A percentile compares a stretch with the other conserved stretches of the same genome.
Conservation (phyloP, 2,329 filamentous ascomycete genomes). For the Dryadomyces sulphureus region DNA sequence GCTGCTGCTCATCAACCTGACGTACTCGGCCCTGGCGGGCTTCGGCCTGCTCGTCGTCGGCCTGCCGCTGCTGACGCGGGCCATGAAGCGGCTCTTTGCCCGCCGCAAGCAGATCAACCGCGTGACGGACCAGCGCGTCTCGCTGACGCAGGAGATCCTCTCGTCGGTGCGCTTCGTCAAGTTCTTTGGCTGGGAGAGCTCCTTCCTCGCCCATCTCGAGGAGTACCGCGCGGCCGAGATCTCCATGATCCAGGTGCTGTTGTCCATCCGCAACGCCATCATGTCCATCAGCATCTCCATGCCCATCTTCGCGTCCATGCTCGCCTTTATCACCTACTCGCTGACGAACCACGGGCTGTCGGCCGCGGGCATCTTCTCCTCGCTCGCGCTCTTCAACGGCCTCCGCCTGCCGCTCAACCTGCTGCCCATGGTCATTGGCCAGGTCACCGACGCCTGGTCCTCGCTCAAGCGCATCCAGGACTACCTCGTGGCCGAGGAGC, state of each 20-base stretch:
- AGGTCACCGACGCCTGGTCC: conserved; percentile 78
- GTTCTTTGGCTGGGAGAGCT: conserved; percentile 88
- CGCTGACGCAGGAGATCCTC: conserved; percentile 81
- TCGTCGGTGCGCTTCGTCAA: conserved; percentile 91
- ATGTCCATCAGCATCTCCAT: conserved; percentile 72
- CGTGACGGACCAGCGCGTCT: conserved; percentile 82
- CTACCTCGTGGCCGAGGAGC: conserved; percentile 76
- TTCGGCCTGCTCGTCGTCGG: conserved; percentile 70
- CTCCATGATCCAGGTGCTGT: conserved; percentile 63
- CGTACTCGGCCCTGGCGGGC: conserved; percentile 78
- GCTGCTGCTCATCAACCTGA: conserved; percentile 72
- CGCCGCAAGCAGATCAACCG: conserved; percentile 76
- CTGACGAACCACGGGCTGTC: conserved; percentile 51
- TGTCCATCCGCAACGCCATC: conserved; percentile 74
- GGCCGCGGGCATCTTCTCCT: conserved; percentile 78
- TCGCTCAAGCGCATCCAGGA: conserved; percentile 77
- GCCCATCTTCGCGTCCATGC: conserved; percentile 88
- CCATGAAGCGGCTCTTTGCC: conserved; percentile 61
- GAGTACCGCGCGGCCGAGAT: conserved; percentile 67
- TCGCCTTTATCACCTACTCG: conserved; percentile 77
- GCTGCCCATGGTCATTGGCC: conserved; percentile 74
- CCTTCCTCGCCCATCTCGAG: conserved; percentile 64
- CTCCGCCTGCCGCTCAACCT: conserved; percentile 82
- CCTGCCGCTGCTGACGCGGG: conserved; percentile 61
- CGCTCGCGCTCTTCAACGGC: conserved; percentile 83